Evolutionary conservation across 2,329 filamentous ascomycete species (phyloP).

Genomic region (Arthroderma sp.): DNA sequence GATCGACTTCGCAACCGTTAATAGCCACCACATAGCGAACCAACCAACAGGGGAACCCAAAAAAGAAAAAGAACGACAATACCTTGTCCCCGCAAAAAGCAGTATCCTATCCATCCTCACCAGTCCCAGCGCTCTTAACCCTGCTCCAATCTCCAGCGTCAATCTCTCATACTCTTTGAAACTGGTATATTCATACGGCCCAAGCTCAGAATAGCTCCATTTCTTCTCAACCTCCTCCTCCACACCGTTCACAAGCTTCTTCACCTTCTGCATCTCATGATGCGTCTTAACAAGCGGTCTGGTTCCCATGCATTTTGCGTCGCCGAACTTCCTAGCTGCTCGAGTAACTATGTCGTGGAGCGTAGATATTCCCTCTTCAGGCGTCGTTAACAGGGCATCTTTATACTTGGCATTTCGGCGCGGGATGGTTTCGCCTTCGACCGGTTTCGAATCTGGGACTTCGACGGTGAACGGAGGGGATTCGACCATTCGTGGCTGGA

Average conservation of each 20-base stretch:
- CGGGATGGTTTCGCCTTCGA: constrained; percentile 71
- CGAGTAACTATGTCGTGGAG: constrained; percentile 65
- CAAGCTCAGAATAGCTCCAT: constrained; percentile 80
- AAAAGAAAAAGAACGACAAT: constrained; percentile 3
- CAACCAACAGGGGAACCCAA: too few relatives aligned
- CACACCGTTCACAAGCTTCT: constrained; percentile 73
- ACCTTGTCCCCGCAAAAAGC: constrained; percentile 60
- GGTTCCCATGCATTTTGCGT: constrained; percentile 53
- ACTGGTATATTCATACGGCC: constrained; percentile 59
- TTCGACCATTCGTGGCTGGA: too few relatives aligned
- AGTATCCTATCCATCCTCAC: constrained; percentile 51
- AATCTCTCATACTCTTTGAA: constrained; percentile 67
- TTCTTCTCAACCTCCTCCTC: constrained; percentile 73
- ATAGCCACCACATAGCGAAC: too few relatives aligned
- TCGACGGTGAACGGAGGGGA: constrained; percentile 48
- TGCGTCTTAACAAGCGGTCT: constrained; percentile 65
- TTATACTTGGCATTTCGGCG: constrained; percentile 59
- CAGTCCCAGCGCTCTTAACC: constrained; percentile 55
- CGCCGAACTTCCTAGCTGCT: constrained; percentile 49
- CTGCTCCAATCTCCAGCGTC: constrained; percentile 51
- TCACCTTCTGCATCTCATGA: constrained; percentile 72
- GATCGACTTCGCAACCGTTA: too few relatives aligned
- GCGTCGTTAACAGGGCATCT: constrained; percentile 53
- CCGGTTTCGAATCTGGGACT: constrained; percentile 51
- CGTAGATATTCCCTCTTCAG: constrained; percentile 57